Base-by-base conservation (phyloP, 768 basidiomycete species). In the Cystobasidium ongulense region DNA sequence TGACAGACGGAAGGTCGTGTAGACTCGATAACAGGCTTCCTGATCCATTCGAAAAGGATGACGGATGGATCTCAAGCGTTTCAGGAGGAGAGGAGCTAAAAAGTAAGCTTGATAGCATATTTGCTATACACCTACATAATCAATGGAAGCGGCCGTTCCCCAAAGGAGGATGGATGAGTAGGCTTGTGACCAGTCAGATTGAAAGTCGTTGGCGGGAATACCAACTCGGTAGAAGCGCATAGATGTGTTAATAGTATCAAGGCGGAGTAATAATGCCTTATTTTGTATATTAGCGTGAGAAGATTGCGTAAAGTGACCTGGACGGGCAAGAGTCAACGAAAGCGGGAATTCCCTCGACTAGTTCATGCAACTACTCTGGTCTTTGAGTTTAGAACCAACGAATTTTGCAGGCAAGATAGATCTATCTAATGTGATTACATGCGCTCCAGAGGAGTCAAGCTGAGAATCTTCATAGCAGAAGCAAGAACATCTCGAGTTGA, bases 61-160 rank as follows among this genome's bases (percentile, higher is more conserved):
- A 88, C 84, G 38, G 36, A 2, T 72, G 77, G 82, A 10, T 83
- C 81, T 76, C 92, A 91, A 89, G 88, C 86, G 23, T 33, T 23
- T 65, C 72, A 4, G 35, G 86, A 86, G 79, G 88, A 88, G 1
- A 79, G 87, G 74, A 86, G 84, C 0, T 79, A 86, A 72, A 86
- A 85, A 76, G 85, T 84, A 75, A 89, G 85, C 17, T 90, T 87
- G 81, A 83, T 18, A 88, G 89, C 74, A 85, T 95, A 15, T 99
- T 95, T 82, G 86, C 88, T 0, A 86, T 98, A 39, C 95, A 97
- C 82, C 80, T 98, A 78, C 95, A 98, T 81, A 96, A 97, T 81
- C 92, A 92, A 81, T 98, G 95, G 94, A 86, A 89, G 65, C 96
- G 92, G 83, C 81, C 82, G 63, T 98, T 89, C 80, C 93, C 95